Evolutionary conservation across 768 basidiomycete species (phyloP), one percentile per base, ranked within the genome.

Genomic region (Fibroporia radiculosa): DNA sequence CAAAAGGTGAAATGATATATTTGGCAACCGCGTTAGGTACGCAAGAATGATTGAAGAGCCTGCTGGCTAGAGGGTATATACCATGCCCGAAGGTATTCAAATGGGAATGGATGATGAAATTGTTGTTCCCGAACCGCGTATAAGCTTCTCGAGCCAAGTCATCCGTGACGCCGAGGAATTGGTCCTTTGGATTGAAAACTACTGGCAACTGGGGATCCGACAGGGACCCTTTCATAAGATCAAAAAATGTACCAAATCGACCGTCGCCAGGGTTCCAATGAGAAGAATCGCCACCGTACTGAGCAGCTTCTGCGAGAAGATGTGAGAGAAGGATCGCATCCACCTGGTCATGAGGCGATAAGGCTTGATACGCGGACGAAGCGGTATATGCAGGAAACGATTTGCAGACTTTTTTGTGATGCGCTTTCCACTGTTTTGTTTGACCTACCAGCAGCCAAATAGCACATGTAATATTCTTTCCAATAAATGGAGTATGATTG

Each of bases 21-120:
- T 76, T 82, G 25, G 76, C 67, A 20, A 73, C 75, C 13, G 83
- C 82, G 51, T 86, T 88, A 1, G 88, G 85, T 14, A 73, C 53
- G 60, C 88, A 91, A 3, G 84, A 86, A 56, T 91, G 88, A 56
- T 91, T 91, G 66, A 90, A 87, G 11, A 77, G 57, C n/a, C 85
- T 72, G 55, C 88, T 90, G 1, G 88, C 81, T 8, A 77, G 60
- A 6, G 88, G 85, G 49, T 85, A 89, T 28, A 87, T 68, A 0
- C 84, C 88, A 63, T 88, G 81, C 0, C 77, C 88, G 54, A 82
- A 66, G 1, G 81, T 73, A 13, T 65, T 75, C 31, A 89, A 65
- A 66, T 87, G 83, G 2, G 80, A 82, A 54, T 87, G 82, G 19
- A 90, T 65, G 8, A 78, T 71, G 59, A 88, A 90, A 54, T 91